Percentiles rank a stretch among this genome's conserved stretches.
Evolutionary conservation across 345 rosid species (phyloP).

Genomic region (Turritis glabra): DNA sequence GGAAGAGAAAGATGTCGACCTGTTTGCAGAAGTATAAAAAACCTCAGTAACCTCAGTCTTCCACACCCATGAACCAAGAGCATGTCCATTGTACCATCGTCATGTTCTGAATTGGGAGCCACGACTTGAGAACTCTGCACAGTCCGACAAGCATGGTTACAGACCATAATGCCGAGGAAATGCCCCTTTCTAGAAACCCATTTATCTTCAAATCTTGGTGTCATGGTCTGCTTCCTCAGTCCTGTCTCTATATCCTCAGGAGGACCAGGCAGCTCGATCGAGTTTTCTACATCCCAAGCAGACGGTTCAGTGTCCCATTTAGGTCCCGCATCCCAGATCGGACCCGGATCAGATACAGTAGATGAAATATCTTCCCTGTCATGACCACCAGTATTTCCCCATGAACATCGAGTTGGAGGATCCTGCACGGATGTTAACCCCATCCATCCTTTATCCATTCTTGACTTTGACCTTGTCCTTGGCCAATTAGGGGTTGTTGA

Average conservation of each 20-base stretch:
- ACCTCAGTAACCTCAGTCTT: conserved; percentile 74
- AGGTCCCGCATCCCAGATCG: conserved; percentile 98
- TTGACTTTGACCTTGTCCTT: conserved; percentile 92
- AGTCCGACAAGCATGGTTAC: conserved; percentile 96
- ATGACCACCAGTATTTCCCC: conserved; percentile 74
- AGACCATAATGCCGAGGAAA: conserved; percentile 86
- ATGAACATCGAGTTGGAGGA: conserved; percentile 64
- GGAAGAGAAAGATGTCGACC: conserved; percentile 94
- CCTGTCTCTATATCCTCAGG: conserved; percentile 70
- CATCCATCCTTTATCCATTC: conserved; percentile 88
- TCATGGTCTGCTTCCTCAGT: conserved; percentile 46
- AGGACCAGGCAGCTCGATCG: conserved; percentile 88
- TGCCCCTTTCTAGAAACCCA: conserved; percentile 80
- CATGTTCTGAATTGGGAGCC: conserved; percentile 92
- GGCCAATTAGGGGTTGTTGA: conserved; percentile 95
- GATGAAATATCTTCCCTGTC: conserved; percentile 97
- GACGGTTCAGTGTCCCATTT: conserved; percentile 80
- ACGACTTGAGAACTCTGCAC: conserved; percentile 97
- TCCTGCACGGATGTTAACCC: conserved; percentile 72
- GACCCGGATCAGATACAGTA: conserved; percentile 96
- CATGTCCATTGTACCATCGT: conserved; percentile 86
- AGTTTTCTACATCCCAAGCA: conserved; percentile 79
- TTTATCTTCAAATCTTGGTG: conserved; percentile 67
- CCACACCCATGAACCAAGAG: conserved; percentile 92
- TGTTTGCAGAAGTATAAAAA: conserved; percentile 78